phyloP scores from a whole-genome alignment of 768 basidiomycete genomes.

The Xerocomus potaroensis region DNA sequence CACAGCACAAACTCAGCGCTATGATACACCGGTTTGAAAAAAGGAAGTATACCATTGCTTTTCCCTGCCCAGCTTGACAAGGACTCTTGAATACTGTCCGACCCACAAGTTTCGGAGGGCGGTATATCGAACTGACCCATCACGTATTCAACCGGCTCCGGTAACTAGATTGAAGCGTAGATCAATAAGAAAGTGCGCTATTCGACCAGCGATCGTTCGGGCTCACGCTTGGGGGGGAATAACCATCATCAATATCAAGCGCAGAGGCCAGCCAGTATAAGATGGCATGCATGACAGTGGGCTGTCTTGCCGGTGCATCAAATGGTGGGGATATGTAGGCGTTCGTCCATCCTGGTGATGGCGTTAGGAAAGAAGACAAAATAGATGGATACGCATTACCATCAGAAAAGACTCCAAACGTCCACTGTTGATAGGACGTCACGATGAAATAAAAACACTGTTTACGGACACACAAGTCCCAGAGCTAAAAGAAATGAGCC shows the following conservation, averaged over 20 bases:
- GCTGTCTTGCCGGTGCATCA: slow-evolving; percentile 37
- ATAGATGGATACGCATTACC: slow-evolving; percentile 31
- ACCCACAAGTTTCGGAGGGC: slow-evolving; percentile 15
- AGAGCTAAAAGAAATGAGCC: slow-evolving; percentile 29
- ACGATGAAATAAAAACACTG: slow-evolving; percentile 53
- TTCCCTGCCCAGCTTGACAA: slow-evolving; percentile 30
- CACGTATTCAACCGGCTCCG: slow-evolving; percentile 30
- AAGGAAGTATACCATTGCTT: slow-evolving; percentile 24
- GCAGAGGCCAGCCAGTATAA: slow-evolving; percentile 57
- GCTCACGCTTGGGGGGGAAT: slow-evolving; percentile 24
- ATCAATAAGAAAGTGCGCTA: neutral
- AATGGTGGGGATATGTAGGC: slow-evolving; percentile 49
- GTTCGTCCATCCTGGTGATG: slow-evolving; percentile 45
- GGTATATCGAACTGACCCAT: slow-evolving; percentile 27
- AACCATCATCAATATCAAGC: slow-evolving; percentile 31
- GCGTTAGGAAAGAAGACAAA: neutral
- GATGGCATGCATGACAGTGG: slow-evolving; percentile 48
- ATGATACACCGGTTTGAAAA: neutral
- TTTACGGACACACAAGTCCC: slow-evolving; percentile 50
- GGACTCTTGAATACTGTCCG: slow-evolving; percentile 21
- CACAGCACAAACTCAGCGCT: neutral
- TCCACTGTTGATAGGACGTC: slow-evolving; percentile 58
- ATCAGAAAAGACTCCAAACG: slow-evolving; percentile 57
- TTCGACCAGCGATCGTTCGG: neutral
- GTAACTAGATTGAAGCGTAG: slow-evolving; percentile 15